Evolutionary conservation across 306 rosid genomes (phyloP).

Genomic region (Lithocarpus polystachyus): DNA sequence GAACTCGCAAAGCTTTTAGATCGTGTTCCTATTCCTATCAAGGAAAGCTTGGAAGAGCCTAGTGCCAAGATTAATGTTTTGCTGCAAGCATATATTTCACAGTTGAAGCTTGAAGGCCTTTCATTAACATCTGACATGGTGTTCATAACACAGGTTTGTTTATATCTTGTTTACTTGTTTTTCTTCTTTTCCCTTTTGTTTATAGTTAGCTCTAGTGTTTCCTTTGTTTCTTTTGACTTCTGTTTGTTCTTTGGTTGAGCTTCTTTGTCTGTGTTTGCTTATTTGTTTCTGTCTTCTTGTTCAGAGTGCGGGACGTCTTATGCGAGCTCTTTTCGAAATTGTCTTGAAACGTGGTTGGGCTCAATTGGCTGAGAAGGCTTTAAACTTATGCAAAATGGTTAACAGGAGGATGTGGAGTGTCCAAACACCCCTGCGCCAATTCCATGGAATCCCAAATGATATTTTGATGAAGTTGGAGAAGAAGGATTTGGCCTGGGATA

Average conservation of each 20-base stretch:
- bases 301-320: constrained; percentile 96
- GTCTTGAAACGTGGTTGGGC: constrained; percentile 95
- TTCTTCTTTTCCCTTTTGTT: background rate
- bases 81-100: constrained; percentile 90
- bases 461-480: constrained; percentile 78
- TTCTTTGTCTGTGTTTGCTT: constrained; percentile 4
- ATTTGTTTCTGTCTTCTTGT: background rate
- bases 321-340: constrained; percentile 95
- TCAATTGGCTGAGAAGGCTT: constrained; percentile 85
- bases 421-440: constrained; percentile 91
- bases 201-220: background rate
- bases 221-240: background rate
- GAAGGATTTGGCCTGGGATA: constrained; percentile 95
- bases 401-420: constrained; percentile 92
- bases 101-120: constrained; percentile 90
- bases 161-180: background rate
- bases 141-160: constrained; percentile 86
- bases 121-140: constrained; percentile 96
- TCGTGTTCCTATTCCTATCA: constrained; percentile 91
- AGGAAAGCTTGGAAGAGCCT: constrained; percentile 97
- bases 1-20: constrained; percentile 88
- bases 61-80: constrained; percentile 94
- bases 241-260: constrained; percentile 10
- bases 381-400: constrained; percentile 92
- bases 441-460: constrained; percentile 69